These are phyloP conservation scores for Ceratocystis cacaofunesta DNA, from an alignment of 2,329 filamentous ascomycete species.

Conservation along the genomic window DNA sequence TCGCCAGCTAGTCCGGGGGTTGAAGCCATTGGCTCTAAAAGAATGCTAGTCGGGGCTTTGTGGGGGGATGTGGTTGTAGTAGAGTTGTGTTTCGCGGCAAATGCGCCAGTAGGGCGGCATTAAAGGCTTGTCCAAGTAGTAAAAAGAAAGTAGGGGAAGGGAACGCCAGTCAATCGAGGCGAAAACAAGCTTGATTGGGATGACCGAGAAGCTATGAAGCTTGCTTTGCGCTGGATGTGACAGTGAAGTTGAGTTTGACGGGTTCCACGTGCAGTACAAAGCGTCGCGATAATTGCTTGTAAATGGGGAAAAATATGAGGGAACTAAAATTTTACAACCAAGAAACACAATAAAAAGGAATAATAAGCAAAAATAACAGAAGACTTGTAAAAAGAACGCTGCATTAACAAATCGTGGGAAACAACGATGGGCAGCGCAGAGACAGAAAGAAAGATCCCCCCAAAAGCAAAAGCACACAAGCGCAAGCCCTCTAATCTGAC, in stretches of 20 bases:
- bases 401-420: background rate
- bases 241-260: background rate
- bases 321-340: background rate
- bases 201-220: constrained; percentile 1
- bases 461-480: background rate
- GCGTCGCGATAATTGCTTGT: background rate
- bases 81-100: background rate
- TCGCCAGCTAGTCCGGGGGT: constrained; percentile 4
- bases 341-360: background rate
- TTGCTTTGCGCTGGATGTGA: background rate
- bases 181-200: constrained; percentile 1
- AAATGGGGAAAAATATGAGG: background rate
- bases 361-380: background rate
- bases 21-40: constrained; percentile 2
- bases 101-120: constrained; percentile 5
- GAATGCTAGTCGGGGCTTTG: background rate
- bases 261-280: background rate
- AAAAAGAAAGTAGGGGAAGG: background rate
- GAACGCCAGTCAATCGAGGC: background rate
- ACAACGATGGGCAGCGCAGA: background rate
- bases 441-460: background rate
- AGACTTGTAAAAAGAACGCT: background rate
- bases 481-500: background rate
- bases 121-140: background rate
- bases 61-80: background rate